Evolutionary conservation across 352 stramenopile genomes (phyloP).

Genomic region (Pythium aphanidermatum): DNA sequence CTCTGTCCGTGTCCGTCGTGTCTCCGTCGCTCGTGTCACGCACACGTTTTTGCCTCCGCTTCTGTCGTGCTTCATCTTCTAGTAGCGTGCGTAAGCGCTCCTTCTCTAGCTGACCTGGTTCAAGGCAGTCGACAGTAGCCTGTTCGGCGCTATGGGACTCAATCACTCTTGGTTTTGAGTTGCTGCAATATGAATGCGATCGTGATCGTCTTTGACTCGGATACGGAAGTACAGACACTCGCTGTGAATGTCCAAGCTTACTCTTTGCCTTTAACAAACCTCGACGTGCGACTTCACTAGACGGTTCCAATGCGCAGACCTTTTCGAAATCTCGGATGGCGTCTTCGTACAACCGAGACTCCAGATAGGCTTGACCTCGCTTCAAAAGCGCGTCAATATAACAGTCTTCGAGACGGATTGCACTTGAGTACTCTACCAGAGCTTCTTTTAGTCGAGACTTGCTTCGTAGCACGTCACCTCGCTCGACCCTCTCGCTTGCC

Average conservation of each 20-base stretch:
- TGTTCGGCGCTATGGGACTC: neutral
- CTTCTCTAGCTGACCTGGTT: too few relatives aligned
- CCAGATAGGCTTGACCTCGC: conserved; percentile 19
- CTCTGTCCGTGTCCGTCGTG: conserved; percentile 5
- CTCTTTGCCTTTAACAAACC: conserved; percentile 22
- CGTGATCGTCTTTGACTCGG: neutral
- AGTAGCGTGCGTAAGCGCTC: conserved; percentile 27
- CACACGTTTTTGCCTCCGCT: conserved; percentile 4
- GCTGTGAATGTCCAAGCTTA: conserved; percentile 16
- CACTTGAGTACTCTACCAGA: conserved; percentile 29
- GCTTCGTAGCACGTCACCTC: conserved; percentile 18
- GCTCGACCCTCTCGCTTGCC: conserved; percentile 25
- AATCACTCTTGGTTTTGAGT: neutral
- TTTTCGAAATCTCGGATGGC: conserved; percentile 32
- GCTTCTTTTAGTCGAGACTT: conserved; percentile 27
- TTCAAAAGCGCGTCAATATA: conserved; percentile 16
- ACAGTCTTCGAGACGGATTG: conserved; percentile 25
- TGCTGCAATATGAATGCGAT: too few relatives aligned
- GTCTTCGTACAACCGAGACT: conserved; percentile 27
- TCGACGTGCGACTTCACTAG: conserved; percentile 6
- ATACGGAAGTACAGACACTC: neutral
- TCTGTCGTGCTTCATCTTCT: conserved; percentile 23
- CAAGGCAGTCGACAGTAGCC: too few relatives aligned
- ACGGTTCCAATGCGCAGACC: conserved; percentile 13
- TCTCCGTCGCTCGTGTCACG: conserved; percentile 1